These are phyloP conservation scores for Harringtonia aguacate DNA, from an alignment of 2,329 filamentous ascomycete species.

Conservation along the genomic window DNA sequence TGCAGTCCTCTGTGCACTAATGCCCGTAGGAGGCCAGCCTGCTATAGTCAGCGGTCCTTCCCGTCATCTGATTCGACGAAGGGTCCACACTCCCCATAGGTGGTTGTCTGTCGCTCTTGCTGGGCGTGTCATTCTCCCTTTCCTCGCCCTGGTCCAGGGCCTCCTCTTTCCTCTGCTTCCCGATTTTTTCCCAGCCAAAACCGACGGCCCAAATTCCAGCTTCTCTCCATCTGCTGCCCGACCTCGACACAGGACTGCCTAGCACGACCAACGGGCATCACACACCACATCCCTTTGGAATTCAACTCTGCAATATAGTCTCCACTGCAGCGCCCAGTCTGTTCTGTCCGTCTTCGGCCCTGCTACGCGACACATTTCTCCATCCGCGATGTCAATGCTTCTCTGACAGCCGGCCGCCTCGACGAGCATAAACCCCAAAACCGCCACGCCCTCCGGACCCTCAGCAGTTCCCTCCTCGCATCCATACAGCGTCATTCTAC, in stretches of 20 bases:
- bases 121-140: background rate
- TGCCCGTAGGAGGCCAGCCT: no score
- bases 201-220: background rate
- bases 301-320: background rate
- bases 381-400: conserved; percentile 1
- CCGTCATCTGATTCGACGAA: conserved; percentile 7
- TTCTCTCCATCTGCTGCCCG: background rate
- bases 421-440: background rate
- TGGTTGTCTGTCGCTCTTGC: background rate
- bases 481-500: no score
- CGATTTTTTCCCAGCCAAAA: background rate
- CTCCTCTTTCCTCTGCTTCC: background rate
- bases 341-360: background rate
- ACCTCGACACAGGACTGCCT: background rate
- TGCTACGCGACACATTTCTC: background rate
- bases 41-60: conserved; percentile 4
- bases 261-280: background rate
- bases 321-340: background rate
- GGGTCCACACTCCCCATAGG: background rate
- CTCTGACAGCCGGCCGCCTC: conserved; percentile 1
- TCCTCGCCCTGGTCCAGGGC: background rate
- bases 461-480: no score
- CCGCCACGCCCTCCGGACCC: no score
- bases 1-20: no score
- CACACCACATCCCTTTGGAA: background rate